Conservation (phyloP, 345 rosid genomes). For the Hibiscus syriacus region DNA sequence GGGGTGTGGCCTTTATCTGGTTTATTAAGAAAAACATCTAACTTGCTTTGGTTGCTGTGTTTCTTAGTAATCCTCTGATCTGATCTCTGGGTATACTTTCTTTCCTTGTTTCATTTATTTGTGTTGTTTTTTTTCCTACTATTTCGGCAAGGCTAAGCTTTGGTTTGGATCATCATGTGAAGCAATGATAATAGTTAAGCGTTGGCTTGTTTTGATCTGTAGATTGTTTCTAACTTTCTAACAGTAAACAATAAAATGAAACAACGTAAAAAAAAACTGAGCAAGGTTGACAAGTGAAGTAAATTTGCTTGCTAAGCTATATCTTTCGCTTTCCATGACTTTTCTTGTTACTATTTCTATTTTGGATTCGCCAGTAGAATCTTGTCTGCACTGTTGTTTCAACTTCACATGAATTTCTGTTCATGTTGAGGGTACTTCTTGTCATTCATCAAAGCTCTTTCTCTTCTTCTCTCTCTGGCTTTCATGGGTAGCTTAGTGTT, state of each 20-base stretch:
- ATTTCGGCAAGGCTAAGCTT: neutral
- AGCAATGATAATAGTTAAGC: neutral
- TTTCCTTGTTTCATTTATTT: neutral
- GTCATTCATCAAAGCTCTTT: neutral
- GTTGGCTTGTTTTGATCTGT: neutral
- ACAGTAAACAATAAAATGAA: neutral
- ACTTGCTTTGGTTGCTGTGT: neutral
- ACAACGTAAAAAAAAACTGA: neutral
- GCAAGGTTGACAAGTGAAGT: neutral
- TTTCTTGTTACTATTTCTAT: neutral
- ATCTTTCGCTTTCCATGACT: neutral
- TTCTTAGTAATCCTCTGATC: neutral
- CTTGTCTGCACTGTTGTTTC: neutral
- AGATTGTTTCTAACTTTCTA: neutral
- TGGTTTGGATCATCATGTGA: neutral
- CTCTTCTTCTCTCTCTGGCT: neutral
- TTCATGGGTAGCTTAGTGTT: neutral
- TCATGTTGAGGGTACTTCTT: slow-evolving; percentile 10
- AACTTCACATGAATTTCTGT: slow-evolving; percentile 12
- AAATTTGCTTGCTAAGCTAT: neutral
- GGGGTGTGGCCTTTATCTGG: neutral
- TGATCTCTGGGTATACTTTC: neutral
- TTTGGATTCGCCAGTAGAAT: neutral
- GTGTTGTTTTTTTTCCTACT: neutral
- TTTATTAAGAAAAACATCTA: neutral